These are phyloP conservation scores for Clarkia xantiana DNA, from an alignment of 345 rosid species.

Conservation along the genomic window DNA sequence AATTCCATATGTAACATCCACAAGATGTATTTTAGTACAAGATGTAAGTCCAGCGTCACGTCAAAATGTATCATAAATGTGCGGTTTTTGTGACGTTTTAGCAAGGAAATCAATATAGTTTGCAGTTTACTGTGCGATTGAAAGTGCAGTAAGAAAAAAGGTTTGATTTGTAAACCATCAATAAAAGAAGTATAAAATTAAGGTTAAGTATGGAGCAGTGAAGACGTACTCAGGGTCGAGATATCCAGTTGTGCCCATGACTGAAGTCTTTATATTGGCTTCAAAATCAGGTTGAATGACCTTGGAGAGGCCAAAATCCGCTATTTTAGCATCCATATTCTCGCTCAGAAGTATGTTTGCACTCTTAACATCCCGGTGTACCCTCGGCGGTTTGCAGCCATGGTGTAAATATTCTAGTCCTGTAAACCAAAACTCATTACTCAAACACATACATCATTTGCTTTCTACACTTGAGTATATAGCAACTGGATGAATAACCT, in stretches of 20 bases:
- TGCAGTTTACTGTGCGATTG: too few species aligned
- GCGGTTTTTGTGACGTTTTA: too few species aligned
- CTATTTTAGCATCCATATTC: constrained; percentile 10
- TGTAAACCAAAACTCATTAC: background rate
- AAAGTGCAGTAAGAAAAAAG: too few species aligned
- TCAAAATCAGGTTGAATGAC: constrained; percentile 2
- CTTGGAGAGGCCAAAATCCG: constrained; percentile 13
- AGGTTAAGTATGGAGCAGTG: too few species aligned
- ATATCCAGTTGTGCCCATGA: constrained; percentile 12
- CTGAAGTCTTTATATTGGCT: constrained; percentile 3
- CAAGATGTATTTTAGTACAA: too few species aligned
- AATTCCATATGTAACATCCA: too few species aligned
- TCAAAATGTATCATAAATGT: too few species aligned
- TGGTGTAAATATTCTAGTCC: constrained; percentile 23
- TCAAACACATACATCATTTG: background rate
- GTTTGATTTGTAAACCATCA: too few species aligned
- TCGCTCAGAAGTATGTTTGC: constrained; percentile 21
- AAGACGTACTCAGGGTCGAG: constrained; percentile 10
- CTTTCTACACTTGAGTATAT: too few species aligned
- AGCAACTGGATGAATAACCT: constrained; percentile 34
- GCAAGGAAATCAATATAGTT: too few species aligned
- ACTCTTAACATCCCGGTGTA: constrained; percentile 15
- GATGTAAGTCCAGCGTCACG: too few species aligned
- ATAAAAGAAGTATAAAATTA: too few species aligned
- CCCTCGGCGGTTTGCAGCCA: constrained; percentile 21